Base-by-base conservation (phyloP, 1,284 basidiomycete genomes). In the Amylostereum areolatum region DNA sequence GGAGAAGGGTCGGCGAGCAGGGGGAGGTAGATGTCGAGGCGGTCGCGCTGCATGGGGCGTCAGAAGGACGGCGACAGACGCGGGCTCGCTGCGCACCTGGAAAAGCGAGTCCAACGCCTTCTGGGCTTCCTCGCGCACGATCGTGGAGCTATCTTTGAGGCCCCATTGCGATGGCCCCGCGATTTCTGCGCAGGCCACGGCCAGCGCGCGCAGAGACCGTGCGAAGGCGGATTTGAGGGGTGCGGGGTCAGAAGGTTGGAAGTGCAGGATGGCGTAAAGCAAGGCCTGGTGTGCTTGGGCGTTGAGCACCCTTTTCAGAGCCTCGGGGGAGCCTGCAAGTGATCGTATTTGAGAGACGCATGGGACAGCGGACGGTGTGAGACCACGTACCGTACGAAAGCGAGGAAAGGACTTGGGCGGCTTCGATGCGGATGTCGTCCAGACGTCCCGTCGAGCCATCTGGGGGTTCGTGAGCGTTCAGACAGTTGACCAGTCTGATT, bases 351-450 rank as follows among this genome's bases (percentile, higher is more conserved):
- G 33, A 27, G 31, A 34, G 32, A 3, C 1, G n/a, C 12, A 24
- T 31, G 27, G 18, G 45, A n/a, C 5, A 41, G 25, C 18, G 25
- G 2, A 8, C 24, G 5, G 42, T 30, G 37, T 7, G 18, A 10
- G 5, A 7, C 32, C 0, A 53, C 62, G 43, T 52, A 81, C 83
- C 84, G 53, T 85, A 83, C 0, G 85, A 76, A 8, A 90, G 69
- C 0, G 87, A 89, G 0, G 85, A 75, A 12, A 89, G 70, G 36
- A 89, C 73, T 57, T 88, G 83, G 0, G 85, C 83, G 0, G 86
- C 83, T 58, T 89, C 87, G 43, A 81, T 72, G 6, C 81, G 75
- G 34, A 81, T 69, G 31, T 80, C 77, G 12, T 77, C 66, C 45
- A 66, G 62, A 2, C 71, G 71, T 9, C 60, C 62, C 52, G 65